Evolutionary conservation across 2,329 filamentous ascomycete species (phyloP).

Genomic region (Arthrocladium fulminans): DNA sequence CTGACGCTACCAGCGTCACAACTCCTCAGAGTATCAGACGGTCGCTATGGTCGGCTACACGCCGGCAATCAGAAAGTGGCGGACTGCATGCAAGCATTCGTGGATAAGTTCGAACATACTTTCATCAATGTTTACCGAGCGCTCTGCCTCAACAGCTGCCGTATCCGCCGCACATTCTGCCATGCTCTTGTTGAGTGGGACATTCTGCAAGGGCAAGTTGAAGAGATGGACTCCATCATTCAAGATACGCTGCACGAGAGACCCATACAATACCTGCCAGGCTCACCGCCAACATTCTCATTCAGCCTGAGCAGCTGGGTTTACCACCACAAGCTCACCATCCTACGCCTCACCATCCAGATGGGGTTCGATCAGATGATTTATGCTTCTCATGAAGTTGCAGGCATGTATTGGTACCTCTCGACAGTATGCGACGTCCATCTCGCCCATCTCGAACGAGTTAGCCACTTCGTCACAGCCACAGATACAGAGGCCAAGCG

Average conservation of each 20-base stretch:
- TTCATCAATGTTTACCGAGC: conserved; percentile 79
- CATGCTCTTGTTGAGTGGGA: conserved; percentile 81
- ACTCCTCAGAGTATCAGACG: neutral
- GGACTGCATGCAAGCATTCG: conserved; percentile 37
- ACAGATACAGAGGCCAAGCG: conserved; percentile 23
- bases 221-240: conserved; percentile 63
- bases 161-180: conserved; percentile 78
- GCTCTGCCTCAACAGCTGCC: conserved; percentile 81
- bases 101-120: conserved; percentile 50
- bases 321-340: conserved; percentile 78
- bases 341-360: conserved; percentile 80
- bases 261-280: conserved; percentile 44
- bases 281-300: conserved; percentile 49
- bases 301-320: conserved; percentile 80
- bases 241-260: conserved; percentile 53
- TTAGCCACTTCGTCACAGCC: conserved; percentile 53
- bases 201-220: conserved; percentile 65
- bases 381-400: conserved; percentile 76
- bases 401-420: conserved; percentile 86
- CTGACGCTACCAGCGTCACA: conserved; percentile 54
- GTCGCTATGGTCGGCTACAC: neutral
- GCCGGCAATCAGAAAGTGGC: neutral
- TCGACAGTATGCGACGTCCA: conserved; percentile 62
- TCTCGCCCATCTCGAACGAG: conserved; percentile 61
- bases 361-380: conserved; percentile 90